Evolutionary conservation across 1,139 yeast species (phyloP).

Genomic region (Lodderomyces margitis): DNA sequence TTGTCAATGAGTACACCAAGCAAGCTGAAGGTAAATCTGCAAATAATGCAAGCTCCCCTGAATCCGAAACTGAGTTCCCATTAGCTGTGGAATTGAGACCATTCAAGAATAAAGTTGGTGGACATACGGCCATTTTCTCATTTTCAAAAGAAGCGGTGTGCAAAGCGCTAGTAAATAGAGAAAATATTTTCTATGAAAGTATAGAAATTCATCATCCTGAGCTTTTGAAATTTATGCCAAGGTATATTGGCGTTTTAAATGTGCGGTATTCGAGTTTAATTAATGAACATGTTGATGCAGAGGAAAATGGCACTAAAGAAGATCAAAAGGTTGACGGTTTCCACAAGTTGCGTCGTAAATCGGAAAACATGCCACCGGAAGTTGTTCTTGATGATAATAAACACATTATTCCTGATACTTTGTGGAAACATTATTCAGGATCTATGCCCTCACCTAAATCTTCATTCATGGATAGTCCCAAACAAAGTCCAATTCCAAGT

Average conservation of each 20-base stretch:
- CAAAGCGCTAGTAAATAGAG: slow-evolving; percentile 86
- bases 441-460: slow-evolving; percentile 50
- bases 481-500: slow-evolving; percentile 12
- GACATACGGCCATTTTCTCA: slow-evolving; percentile 94
- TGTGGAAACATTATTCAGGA: slow-evolving; percentile 62
- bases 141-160: slow-evolving; percentile 94
- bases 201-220: slow-evolving; percentile 78
- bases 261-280: slow-evolving; percentile 69
- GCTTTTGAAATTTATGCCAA: slow-evolving; percentile 81
- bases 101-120: slow-evolving; percentile 84
- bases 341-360: not conserved
- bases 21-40: not conserved
- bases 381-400: slow-evolving; percentile 85
- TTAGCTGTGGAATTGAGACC: slow-evolving; percentile 74
- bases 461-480: slow-evolving; percentile 4
- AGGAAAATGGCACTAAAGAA: not conserved
- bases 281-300: slow-evolving; percentile 22
- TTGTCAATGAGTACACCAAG: not conserved
- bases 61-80: slow-evolving; percentile 36
- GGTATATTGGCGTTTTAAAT: slow-evolving; percentile 88
- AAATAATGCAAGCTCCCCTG: not conserved
- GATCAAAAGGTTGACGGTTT: not conserved
- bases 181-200: slow-evolving; percentile 87
- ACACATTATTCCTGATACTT: slow-evolving; percentile 81
- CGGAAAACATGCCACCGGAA: slow-evolving; percentile 49